Conservation (phyloP, 331 rosid species). For the Arachis monticola region DNA sequence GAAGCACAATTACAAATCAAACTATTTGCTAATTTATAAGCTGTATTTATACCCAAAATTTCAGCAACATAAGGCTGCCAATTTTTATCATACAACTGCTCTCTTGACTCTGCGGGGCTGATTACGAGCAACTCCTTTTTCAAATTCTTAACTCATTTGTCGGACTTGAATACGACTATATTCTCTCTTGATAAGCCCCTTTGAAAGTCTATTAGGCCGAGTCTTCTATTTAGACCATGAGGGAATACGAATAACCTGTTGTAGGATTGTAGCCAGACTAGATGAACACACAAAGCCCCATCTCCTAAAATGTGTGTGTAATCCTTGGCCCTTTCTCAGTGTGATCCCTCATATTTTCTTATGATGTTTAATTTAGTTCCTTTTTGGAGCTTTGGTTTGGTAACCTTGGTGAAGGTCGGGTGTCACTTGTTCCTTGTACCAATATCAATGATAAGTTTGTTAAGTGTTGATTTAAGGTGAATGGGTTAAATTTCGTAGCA, state of each 20-base stretch:
- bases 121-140: neutral
- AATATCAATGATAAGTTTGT: conserved; percentile 6
- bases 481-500: conserved; percentile 10
- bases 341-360: neutral
- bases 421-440: neutral
- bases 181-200: conserved; percentile 3
- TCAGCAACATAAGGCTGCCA: conserved; percentile 7
- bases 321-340: neutral
- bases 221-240: conserved; percentile 3
- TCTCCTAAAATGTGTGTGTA: neutral
- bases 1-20: conserved; percentile 15
- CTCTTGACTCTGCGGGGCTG: conserved; percentile 4
- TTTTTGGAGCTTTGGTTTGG: conserved; percentile 4
- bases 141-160: neutral
- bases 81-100: neutral
- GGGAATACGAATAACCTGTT: neutral
- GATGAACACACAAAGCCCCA: neutral
- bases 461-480: conserved; percentile 9
- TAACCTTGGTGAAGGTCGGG: conserved; percentile 11
- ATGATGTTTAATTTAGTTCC: conserved; percentile 13
- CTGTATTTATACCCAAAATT: neutral
- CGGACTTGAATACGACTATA: conserved; percentile 3
- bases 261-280: too few species aligned
- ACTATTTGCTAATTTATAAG: neutral
- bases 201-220: neutral